phyloP scores from a whole-genome alignment of 2,329 filamentous ascomycete species.

The Aspergillus sclerotialis region DNA sequence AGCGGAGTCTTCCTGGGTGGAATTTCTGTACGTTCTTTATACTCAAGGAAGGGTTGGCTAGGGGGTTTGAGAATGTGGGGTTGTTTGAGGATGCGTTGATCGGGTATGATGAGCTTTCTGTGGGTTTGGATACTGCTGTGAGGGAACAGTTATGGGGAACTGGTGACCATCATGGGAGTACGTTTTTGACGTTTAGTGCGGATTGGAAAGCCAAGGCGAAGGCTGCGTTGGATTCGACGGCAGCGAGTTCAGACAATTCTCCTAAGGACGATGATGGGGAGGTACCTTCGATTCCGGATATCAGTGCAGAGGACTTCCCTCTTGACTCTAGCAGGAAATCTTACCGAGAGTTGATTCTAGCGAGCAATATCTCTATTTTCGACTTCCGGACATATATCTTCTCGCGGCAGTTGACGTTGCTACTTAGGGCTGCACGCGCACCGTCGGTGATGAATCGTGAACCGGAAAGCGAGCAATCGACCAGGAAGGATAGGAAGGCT shows the following conservation, averaged over 20 bases:
- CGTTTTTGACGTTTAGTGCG: constrained; percentile 65
- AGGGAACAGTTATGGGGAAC: constrained; percentile 61
- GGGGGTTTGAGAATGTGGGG: constrained; percentile 93
- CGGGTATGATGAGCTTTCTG: constrained; percentile 87
- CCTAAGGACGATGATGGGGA: constrained; percentile 24
- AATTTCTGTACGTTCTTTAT: constrained; percentile 99
- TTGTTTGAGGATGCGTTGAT: constrained; percentile 91
- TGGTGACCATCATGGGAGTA: constrained; percentile 61
- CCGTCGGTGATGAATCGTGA: constrained; percentile 28
- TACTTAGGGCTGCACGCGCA: constrained; percentile 73
- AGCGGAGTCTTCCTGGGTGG: constrained; percentile 85
- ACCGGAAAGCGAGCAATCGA: constrained; percentile 28
- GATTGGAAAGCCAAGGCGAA: constrained; percentile 60
- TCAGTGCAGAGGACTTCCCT: constrained; percentile 29
- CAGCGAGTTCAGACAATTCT: constrained; percentile 12
- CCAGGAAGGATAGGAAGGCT: constrained; percentile 49
- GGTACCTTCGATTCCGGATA: constrained; percentile 18
- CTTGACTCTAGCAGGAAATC: constrained; percentile 60
- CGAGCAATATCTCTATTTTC: constrained; percentile 91
- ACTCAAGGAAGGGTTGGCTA: constrained; percentile 86
- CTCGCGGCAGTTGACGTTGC: constrained; percentile 72
- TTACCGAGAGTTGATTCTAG: constrained; percentile 85
- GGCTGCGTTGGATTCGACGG: constrained; percentile 40
- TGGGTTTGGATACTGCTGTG: constrained; percentile 76
- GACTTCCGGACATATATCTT: constrained; percentile 95